These are phyloP conservation scores for Euphrasia arctica DNA, from an alignment of 305 asterid species.

Conservation along the genomic window DNA sequence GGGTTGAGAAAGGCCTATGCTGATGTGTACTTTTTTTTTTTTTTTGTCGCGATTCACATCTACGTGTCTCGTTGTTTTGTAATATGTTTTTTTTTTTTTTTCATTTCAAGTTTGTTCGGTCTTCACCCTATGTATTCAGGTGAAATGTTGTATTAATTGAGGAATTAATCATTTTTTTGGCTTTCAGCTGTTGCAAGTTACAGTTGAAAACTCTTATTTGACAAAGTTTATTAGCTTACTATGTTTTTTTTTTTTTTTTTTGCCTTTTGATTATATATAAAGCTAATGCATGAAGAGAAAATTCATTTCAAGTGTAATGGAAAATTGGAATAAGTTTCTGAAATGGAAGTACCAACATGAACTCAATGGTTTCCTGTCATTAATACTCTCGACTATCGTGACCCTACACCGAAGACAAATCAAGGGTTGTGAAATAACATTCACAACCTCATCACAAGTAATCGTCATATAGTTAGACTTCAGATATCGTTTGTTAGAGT, in stretches of 20 bases:
- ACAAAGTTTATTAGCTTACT: neutral
- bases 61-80: neutral
- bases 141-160: conserved; percentile 25
- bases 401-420: conserved; percentile 6
- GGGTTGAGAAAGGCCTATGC: conserved; percentile 29
- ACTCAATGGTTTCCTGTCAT: conserved; percentile 3
- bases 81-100: neutral
- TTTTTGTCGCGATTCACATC: neutral
- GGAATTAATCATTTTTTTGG: neutral
- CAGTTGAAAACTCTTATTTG: neutral
- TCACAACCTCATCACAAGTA: conserved; percentile 18
- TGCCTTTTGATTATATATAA: too few species aligned
- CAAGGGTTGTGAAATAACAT: conserved; percentile 10
- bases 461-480: conserved; percentile 3
- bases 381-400: conserved; percentile 16
- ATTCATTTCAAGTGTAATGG: conserved; percentile 4
- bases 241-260: too few species aligned
- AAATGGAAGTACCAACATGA: neutral
- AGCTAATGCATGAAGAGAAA: neutral
- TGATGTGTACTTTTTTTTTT: neutral
- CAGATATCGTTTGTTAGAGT: conserved; percentile 33
- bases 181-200: neutral
- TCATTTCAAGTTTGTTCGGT: neutral
- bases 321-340: neutral
- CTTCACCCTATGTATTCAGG: conserved; percentile 17